Base-by-base conservation (phyloP, 371 early-diverging fungal species). In the Mortierella sp. region DNA sequence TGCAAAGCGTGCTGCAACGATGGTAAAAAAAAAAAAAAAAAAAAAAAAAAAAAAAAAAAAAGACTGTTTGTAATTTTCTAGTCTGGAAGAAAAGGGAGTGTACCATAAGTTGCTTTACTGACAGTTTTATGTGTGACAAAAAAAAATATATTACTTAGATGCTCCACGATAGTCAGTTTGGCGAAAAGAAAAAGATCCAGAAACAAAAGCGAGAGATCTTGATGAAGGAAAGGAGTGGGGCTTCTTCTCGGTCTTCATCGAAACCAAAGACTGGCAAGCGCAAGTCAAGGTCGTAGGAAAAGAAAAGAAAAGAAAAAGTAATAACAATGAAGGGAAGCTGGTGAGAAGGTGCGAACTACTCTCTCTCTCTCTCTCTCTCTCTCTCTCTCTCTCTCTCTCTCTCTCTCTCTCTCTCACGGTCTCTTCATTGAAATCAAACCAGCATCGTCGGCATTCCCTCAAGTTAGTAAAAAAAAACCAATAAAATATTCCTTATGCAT, bases 1-100 rank as follows among this genome's bases (percentile, higher is more conserved):
- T 0, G 99, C 99, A 7, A 96, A 95, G 74, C 88, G 98, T 1
- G 89, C 90, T 14, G 98, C 99, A 1, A 91, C 86, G 23, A 91
- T 97, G 96, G 91, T 90, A 89, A 66, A 23, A 21, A 19, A 9
- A 37, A 37, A 5, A 9, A 9, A 3, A 9, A 29, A 37, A 15
- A 12, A 9, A 37, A 37, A 37, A 9, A 9, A 9, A 9, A 37
- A 9, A 37, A 9, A 9, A 9, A 37, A 19, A 23, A 26, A 23
- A 29, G 21, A 5, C 19, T 16, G 15, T n/a, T n/a, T n/a, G n/a
- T n/a, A n/a, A n/a, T n/a, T n/a, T n/a, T n/a, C n/a, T n/a, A n/a
- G 11, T 25, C 7, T 7, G 68, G 37, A 72, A 70, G 65, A 64
- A 46, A 72, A 70, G 65, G 65, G 67, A 56, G 44, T 26, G 61